These are phyloP conservation scores for Cicer yamashitae DNA, from an alignment of 306 rosid genomes.

Conservation along the genomic window DNA sequence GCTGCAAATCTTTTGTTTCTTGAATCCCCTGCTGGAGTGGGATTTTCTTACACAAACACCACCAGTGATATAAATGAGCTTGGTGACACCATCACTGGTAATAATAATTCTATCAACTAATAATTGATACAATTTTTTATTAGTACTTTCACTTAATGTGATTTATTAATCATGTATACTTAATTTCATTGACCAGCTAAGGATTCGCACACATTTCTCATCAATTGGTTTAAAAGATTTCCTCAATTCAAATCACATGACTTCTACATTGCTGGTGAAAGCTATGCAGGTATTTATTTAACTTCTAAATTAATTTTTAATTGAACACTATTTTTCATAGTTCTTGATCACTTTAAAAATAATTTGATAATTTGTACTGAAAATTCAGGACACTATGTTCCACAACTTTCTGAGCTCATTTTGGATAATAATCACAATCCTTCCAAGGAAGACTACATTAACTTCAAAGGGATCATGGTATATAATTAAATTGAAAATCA, in stretches of 20 bases:
- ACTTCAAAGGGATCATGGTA: constrained; percentile 80
- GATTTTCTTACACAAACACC: constrained; percentile 86
- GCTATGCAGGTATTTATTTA: constrained; percentile 73
- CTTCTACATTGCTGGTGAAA: constrained; percentile 88
- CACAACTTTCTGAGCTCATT: constrained; percentile 79
- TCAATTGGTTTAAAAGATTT: constrained; percentile 78
- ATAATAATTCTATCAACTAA: not conserved
- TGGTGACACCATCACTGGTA: constrained; percentile 78
- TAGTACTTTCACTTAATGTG: not conserved
- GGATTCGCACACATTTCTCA: constrained; percentile 71
- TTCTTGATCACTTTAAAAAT: not conserved
- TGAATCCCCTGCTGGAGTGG: constrained; percentile 89
- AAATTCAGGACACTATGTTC: constrained; percentile 83
- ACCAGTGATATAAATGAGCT: constrained; percentile 59
- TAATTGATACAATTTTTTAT: not conserved
- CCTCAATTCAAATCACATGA: constrained; percentile 81
- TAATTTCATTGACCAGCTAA: constrained; percentile 53
- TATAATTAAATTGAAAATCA: not conserved
- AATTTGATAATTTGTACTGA: not conserved
- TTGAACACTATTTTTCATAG: not conserved
- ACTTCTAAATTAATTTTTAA: not conserved
- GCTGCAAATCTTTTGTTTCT: constrained; percentile 77
- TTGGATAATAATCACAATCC: constrained; percentile 50
- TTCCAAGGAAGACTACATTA: constrained; percentile 50
- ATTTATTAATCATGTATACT: constrained; percentile 10